These are phyloP conservation scores for Pythium brassicae DNA, from an alignment of 352 stramenopile genomes.

Conservation along the genomic window DNA sequence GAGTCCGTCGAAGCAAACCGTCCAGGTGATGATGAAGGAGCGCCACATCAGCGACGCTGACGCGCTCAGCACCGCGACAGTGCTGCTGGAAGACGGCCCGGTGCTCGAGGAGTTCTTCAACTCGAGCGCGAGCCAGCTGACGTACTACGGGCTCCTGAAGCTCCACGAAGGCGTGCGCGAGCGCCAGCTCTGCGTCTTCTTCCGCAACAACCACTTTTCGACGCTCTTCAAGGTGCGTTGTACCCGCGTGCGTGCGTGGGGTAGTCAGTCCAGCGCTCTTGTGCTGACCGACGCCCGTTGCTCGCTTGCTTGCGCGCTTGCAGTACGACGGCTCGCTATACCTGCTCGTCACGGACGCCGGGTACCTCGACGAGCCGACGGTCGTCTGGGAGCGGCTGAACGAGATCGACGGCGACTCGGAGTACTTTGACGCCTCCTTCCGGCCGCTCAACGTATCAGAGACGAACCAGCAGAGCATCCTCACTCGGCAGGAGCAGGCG, in stretches of 20 bases:
- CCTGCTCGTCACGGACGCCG: slow-evolving; percentile 95
- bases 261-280: neutral
- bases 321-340: slow-evolving; percentile 92
- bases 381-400: slow-evolving; percentile 96
- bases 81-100: slow-evolving; percentile 69
- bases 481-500: slow-evolving; percentile 51
- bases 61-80: slow-evolving; percentile 47
- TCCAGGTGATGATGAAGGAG: slow-evolving; percentile 74
- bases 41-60: slow-evolving; percentile 68
- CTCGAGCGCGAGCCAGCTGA: slow-evolving; percentile 90
- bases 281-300: neutral
- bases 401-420: slow-evolving; percentile 81
- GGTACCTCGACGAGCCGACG: slow-evolving; percentile 91
- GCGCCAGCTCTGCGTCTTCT: slow-evolving; percentile 94
- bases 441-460: slow-evolving; percentile 54
- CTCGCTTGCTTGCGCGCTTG: neutral
- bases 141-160: slow-evolving; percentile 91
- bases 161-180: slow-evolving; percentile 91
- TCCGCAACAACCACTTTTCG: slow-evolving; percentile 99
- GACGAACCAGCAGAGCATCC: slow-evolving; percentile 63
- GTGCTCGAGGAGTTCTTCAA: slow-evolving; percentile 90
- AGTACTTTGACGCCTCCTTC: slow-evolving; percentile 75
- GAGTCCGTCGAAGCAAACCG: slow-evolving; percentile 65
- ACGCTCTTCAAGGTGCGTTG: slow-evolving; percentile 90
- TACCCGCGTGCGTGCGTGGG: neutral